Base-by-base conservation (phyloP, 2,329 filamentous ascomycete species). In the Aspergillus floridensis region DNA sequence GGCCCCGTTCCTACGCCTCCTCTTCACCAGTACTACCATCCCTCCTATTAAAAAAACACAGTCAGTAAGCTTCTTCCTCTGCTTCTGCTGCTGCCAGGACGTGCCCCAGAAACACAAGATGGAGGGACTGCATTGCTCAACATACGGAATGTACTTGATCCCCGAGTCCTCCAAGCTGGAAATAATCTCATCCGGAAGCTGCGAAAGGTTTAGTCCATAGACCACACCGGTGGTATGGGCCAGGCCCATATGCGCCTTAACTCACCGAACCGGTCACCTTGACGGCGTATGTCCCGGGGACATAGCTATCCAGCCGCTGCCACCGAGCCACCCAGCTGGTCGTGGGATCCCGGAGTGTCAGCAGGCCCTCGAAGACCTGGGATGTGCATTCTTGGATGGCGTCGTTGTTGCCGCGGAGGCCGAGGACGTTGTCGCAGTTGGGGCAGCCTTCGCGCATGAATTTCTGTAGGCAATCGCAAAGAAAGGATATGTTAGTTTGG, bases 261-360 rank as follows among this genome's bases (percentile, higher is more conserved):
- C 82, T 76, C 66, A 85, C 82, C 62, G 91, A 86, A 19, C 95
- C 95, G 32, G 90, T 92, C 24, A 99, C 95, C 80, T 98, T 97
- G 58, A 92, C 90, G 19, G 95, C 95, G 79, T 99, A 99, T 59
- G 96, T 88, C 56, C 95, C 95, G 16, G 87, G 85, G 55, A 95
- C 89, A 75, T 96, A 98, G 57, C 86, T 86, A 74, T 97, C 91
- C 60, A 99, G 79, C 8, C 95, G 86, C 82, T 98, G 92, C 89
- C 93, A 98, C 73, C 91, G 91, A n/a, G 93, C 93, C 52, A 98
- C 91, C 95, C 95, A 99, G 70, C 91, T 96, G 66, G 83, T 85
- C 48, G 80, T 79, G n/a, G 93, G 93, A 73, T 97, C 88, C 51
- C 88, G 86, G 41, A 98, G 84, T 46, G 91, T 87, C 74, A 98